Evolutionary conservation across 169 alveolate genomes (phyloP), one percentile per base, ranked within the genome.

Genomic region (Plasmodium vivax): DNA sequence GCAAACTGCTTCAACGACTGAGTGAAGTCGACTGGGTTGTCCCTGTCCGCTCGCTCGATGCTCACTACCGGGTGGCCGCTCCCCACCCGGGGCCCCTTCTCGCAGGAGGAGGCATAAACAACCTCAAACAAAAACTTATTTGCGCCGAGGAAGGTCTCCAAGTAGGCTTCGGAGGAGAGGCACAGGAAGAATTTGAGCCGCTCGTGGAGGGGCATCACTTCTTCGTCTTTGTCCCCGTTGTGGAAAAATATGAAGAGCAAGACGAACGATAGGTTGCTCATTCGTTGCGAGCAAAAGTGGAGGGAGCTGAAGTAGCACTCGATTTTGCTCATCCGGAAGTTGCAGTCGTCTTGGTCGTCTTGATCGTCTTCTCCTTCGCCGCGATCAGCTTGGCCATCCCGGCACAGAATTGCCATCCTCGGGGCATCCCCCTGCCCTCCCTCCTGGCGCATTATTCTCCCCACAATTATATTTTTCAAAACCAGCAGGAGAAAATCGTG

Each of bases 161-260:
- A 16, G 75, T 68, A 62, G 47, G 30, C 30, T 83, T 83, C 92
- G n/a, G 51, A 83, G 10, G 54, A n/a, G 34, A 83, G 14, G 4
- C 71, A 10, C 34, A 83, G 47, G 75, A 83, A 83, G n/a, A 34
- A 10, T 68, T 43, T 71, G 32, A 41, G 74, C 27, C 54, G 19
- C 10, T 83, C 80, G 34, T 83, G 47, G 12, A 68, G 19, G 45
- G 36, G 51, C 16, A 19, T 68, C n/a, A 36, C 19, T 34, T 68
- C 51, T 38, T 41, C n/a, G 8, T 47, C 62, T 51, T 74, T 85
- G 2, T 30, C 77, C 16, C 34, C 12, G 68, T 74, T 51, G 27
- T 85, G 62, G 47, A 85, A 85, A 73, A 85, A 85, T 7, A 85
- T 12, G 43, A 73, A 85, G 14, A 47, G 79, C 54, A 85, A 85